Percentiles rank a stretch among this genome's conserved stretches.
Evolutionary conservation across 352 stramenopile species (phyloP).

Genomic region (Phytophthora ramorum): DNA sequence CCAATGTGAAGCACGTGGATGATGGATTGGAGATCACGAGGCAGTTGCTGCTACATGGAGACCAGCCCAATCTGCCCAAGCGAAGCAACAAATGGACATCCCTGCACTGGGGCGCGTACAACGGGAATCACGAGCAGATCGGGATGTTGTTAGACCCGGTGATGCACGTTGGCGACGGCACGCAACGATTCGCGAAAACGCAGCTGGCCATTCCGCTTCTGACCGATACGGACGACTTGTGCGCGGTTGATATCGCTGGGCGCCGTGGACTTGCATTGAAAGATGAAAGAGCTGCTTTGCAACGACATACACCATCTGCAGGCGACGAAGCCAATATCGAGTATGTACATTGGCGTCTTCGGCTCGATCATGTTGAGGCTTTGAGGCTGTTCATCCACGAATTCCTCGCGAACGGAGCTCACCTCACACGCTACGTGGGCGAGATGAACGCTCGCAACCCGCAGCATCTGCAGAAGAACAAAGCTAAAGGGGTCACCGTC

Average conservation of each 20-base stretch:
- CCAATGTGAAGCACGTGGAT: conserved; percentile 61
- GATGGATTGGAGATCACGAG: conserved; percentile 69
- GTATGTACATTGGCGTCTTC: conserved; percentile 63
- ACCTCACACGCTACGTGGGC: conserved; percentile 56
- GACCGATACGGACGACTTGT: conserved; percentile 61
- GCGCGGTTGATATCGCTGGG: conserved; percentile 70
- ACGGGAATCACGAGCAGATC: conserved; percentile 75
- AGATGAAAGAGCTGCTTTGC: conserved; percentile 48
- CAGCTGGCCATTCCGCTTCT: conserved; percentile 70
- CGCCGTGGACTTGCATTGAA: conserved; percentile 55
- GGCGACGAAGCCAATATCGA: conserved; percentile 15
- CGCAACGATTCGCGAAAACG: conserved; percentile 28
- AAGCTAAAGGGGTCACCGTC: conserved; percentile 16
- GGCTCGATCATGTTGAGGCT: conserved; percentile 63
- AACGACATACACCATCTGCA: conserved; percentile 3
- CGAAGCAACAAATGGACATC: conserved; percentile 74
- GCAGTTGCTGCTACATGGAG: conserved; percentile 64
- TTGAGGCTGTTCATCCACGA: conserved; percentile 59
- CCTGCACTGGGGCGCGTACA: conserved; percentile 79
- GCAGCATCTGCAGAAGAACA: conserved; percentile 24
- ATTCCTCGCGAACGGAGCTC: conserved; percentile 52
- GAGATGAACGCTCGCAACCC: conserved; percentile 71
- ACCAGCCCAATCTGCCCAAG: conserved; percentile 79
- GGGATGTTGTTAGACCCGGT: conserved; percentile 59
- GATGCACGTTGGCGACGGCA: conserved; percentile 8